These are phyloP conservation scores for Hypsizygus ulmarius DNA, from an alignment of 1,284 basidiomycete species.

Conservation along the genomic window DNA sequence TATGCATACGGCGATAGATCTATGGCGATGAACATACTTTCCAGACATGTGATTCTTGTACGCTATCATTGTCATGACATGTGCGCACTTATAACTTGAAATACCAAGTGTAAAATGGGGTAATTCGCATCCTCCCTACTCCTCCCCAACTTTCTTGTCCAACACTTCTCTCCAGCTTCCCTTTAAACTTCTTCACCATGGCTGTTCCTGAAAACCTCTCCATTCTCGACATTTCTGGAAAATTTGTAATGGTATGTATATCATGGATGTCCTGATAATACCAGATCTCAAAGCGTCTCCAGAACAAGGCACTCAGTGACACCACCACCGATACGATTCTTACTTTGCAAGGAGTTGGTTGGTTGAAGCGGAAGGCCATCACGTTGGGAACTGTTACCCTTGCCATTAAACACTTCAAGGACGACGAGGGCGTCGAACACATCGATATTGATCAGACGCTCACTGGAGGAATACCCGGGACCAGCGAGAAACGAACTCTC, in stretches of 20 bases:
- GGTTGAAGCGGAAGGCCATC: slow-evolving; percentile 59
- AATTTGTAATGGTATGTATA: slow-evolving; percentile 43
- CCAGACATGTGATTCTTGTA: slow-evolving; percentile 5
- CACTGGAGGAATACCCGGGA: slow-evolving; percentile 56
- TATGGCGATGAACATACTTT: not conserved
- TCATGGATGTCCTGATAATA: no score
- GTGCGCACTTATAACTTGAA: not conserved
- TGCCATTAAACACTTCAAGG: slow-evolving; percentile 56
- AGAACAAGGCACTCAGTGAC: slow-evolving; percentile 61
- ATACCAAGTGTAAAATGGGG: no score
- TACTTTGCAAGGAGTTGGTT: slow-evolving; percentile 57
- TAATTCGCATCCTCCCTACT: no score
- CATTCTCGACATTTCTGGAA: slow-evolving; percentile 50
- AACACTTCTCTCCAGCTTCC: not conserved
- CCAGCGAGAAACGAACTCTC: slow-evolving; percentile 50
- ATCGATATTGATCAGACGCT: slow-evolving; percentile 64
- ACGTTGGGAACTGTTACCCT: slow-evolving; percentile 50
- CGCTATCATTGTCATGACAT: no score
- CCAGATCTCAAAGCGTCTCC: not conserved
- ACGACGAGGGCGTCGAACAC: slow-evolving; percentile 51
- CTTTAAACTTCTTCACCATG: slow-evolving; percentile 13
- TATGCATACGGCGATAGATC: not conserved
- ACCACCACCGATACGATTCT: slow-evolving; percentile 55
- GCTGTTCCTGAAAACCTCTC: slow-evolving; percentile 48
- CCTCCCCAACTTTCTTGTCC: not conserved